phyloP scores from a whole-genome alignment of 441 rosid species.

The Populus hybrid region DNA sequence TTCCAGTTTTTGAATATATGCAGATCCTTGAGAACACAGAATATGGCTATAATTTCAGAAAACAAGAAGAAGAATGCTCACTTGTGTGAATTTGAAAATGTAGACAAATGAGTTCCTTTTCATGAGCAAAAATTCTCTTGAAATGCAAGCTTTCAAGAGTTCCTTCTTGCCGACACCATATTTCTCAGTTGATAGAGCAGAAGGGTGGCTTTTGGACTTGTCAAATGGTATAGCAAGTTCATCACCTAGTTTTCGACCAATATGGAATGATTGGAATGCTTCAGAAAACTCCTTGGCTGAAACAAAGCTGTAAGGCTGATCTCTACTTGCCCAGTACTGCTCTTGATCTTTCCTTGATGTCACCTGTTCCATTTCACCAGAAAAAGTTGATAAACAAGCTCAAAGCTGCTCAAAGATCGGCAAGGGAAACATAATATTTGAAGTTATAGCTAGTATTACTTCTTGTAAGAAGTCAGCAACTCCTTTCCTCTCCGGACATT shows the following conservation, averaged over 20 bases:
- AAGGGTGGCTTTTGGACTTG: slow-evolving; percentile 65
- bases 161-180: slow-evolving; percentile 64
- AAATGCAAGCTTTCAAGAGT: slow-evolving; percentile 59
- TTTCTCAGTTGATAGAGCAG: slow-evolving; percentile 59
- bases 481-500: slow-evolving; percentile 65
- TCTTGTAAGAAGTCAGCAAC: slow-evolving; percentile 71
- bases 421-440: not conserved
- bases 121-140: slow-evolving; percentile 76
- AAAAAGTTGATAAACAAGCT: not conserved
- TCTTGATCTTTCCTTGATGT: slow-evolving; percentile 75
- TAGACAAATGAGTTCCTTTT: slow-evolving; percentile 79
- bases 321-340: slow-evolving; percentile 53
- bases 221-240: slow-evolving; percentile 69
- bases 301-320: slow-evolving; percentile 54
- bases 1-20: not conserved
- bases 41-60: not conserved
- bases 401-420: not conserved
- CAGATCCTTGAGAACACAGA: slow-evolving; percentile 11
- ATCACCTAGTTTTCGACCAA: slow-evolving; percentile 50
- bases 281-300: slow-evolving; percentile 51
- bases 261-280: slow-evolving; percentile 62
- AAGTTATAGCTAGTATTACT: slow-evolving; percentile 25
- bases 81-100: slow-evolving; percentile 62
- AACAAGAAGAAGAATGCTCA: slow-evolving; percentile 22
- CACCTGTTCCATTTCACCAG: slow-evolving; percentile 32